These are phyloP conservation scores for Penicillium simplicissimum DNA, from an alignment of 495 filamentous ascomycete genomes.

Conservation along the genomic window DNA sequence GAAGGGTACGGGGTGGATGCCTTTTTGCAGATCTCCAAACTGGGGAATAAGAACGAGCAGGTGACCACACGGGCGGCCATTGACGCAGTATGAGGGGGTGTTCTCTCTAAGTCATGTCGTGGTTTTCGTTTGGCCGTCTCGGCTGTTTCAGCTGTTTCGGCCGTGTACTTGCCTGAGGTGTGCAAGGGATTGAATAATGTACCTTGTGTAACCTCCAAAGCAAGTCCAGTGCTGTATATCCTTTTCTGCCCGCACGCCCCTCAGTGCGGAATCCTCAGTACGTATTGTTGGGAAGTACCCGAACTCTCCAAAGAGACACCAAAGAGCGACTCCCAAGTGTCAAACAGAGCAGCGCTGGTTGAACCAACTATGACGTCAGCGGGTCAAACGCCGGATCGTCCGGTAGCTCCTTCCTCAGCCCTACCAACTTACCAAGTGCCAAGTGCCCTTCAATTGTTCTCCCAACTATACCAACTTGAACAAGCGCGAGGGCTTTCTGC, in stretches of 20 bases:
- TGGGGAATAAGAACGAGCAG: conserved; percentile 98
- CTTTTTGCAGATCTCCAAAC: conserved; percentile 93
- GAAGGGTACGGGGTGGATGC: conserved; percentile 98
- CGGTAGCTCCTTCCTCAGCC: conserved; percentile 10
- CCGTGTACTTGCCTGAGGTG: not conserved
- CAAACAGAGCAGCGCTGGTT: no score
- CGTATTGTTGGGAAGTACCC: not conserved
- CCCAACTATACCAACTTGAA: not conserved
- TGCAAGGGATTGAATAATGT: not conserved
- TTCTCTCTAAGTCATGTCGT: conserved; percentile 1
- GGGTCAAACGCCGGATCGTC: not conserved
- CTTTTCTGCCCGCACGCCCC: not conserved
- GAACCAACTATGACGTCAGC: conserved; percentile 9
- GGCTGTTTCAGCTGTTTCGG: conserved; percentile 1
- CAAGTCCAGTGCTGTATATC: not conserved
- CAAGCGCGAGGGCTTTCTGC: not conserved
- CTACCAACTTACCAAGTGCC: conserved; percentile 9
- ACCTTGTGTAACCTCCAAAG: not conserved
- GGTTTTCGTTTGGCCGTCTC: not conserved
- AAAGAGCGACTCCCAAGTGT: no score
- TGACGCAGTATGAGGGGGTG: conserved; percentile 70
- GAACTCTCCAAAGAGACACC: no score
- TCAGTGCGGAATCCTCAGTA: no score
- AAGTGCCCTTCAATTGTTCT: not conserved
- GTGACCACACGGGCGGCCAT: conserved; percentile 83